Conservation (phyloP, 2,329 filamentous ascomycete species). For the Calonectria leucothoes region DNA sequence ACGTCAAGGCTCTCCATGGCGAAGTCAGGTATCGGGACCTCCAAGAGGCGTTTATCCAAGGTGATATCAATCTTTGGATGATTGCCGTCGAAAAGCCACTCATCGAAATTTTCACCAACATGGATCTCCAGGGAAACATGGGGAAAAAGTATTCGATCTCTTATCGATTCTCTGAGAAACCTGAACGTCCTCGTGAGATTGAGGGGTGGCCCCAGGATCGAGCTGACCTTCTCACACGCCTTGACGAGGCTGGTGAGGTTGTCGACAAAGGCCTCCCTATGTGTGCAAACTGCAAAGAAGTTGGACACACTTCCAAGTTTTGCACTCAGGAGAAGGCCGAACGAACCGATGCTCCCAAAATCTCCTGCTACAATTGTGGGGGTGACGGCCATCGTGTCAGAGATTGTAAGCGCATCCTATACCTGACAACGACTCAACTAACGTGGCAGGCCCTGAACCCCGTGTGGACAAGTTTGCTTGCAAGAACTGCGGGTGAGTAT, state of each 20-base stretch:
- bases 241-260: conserved; percentile 74
- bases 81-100: conserved; percentile 71
- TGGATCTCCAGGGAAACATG: conserved; percentile 78
- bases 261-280: conserved; percentile 68
- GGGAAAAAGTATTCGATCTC: conserved; percentile 73
- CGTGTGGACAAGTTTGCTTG: conserved; percentile 74
- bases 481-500: conserved; percentile 71
- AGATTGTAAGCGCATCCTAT: conserved; percentile 67
- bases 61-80: conserved; percentile 67
- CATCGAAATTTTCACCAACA: conserved; percentile 72
- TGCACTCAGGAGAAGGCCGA: conserved; percentile 71
- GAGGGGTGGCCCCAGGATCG: conserved; percentile 68
- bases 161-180: conserved; percentile 69
- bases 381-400: conserved; percentile 74
- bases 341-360: conserved; percentile 54
- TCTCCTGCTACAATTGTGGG: conserved; percentile 75
- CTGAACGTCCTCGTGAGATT: conserved; percentile 68
- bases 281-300: conserved; percentile 72
- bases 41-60: conserved; percentile 68
- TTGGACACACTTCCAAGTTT: conserved; percentile 71
- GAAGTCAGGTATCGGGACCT: conserved; percentile 69
- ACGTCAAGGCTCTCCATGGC: conserved; percentile 68
- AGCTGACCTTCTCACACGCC: conserved; percentile 71
- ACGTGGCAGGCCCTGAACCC: conserved; percentile 62
- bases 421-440: conserved; percentile 16